Percentiles rank a stretch among this genome's conserved stretches.
Conservation (phyloP, 2,329 filamentous ascomycete species). For the Exophiala mesophila region DNA sequence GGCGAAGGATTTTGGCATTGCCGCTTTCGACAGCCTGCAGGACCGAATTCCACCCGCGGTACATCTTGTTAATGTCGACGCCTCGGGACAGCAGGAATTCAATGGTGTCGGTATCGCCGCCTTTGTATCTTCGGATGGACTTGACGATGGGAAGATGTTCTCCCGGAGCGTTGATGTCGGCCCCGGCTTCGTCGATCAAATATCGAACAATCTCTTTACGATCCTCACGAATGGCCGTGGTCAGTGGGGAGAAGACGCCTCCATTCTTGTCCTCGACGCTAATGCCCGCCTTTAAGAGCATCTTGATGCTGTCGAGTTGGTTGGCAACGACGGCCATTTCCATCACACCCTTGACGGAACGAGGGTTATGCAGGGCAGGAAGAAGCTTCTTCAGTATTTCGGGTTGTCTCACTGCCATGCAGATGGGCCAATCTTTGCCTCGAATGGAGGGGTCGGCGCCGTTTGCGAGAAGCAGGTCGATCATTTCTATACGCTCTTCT, state of each 20-base stretch:
- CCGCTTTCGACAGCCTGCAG: conserved; percentile 64
- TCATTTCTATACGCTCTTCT: conserved; percentile 54
- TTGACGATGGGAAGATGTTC: conserved; percentile 69
- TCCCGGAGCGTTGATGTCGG: conserved; percentile 62
- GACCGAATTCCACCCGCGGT: conserved; percentile 61
- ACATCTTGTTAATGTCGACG: conserved; percentile 63
- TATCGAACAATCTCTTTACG: conserved; percentile 57
- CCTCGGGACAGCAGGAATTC: conserved; percentile 59
- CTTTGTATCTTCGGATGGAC: conserved; percentile 56
- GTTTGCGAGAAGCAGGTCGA: conserved; percentile 54
- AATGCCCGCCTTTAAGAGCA: conserved; percentile 60
- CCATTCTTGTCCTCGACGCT: conserved; percentile 68
- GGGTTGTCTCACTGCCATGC: conserved; percentile 62
- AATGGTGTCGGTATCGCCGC: conserved; percentile 55
- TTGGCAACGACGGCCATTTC: conserved; percentile 64
- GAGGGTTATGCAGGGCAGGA: conserved; percentile 52
- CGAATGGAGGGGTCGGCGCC: conserved; percentile 60
- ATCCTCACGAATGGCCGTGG: conserved; percentile 61
- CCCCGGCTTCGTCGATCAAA: conserved; percentile 57
- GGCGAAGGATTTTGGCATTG: conserved; percentile 49
- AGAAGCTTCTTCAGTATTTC: conserved; percentile 56
- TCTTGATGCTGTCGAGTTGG: conserved; percentile 62
- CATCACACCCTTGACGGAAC: conserved; percentile 61
- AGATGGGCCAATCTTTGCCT: conserved; percentile 66
- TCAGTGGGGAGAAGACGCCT: conserved; percentile 66